Evolutionary conservation across 768 basidiomycete genomes (phyloP), one percentile per base, ranked within the genome.

Genomic region (Leccinum pellstonianum): DNA sequence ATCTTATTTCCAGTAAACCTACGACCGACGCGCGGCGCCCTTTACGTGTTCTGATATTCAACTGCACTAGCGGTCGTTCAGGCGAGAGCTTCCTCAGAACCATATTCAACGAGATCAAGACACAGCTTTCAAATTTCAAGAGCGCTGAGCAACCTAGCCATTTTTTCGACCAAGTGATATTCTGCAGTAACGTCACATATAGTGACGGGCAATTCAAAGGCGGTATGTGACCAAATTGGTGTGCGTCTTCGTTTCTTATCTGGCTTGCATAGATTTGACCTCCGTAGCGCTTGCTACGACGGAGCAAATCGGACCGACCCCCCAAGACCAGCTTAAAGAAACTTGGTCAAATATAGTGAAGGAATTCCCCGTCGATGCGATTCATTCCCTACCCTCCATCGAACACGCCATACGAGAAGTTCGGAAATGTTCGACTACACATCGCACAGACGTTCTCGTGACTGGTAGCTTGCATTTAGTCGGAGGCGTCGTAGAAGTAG

Each of bases 181-280:
- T 99, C 74, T 98, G 95, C 75, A 87, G 94, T 52, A 99, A 98
- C 72, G 90, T 97, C 33, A 99, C 97, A 0, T 99, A 96, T 68
- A 81, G 84, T 1, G 87, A 92, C 62, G 97, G 97, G 0, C 79
- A 81, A 33, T 98, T 86, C 71, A 98, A 98, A 77, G 90, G 91
- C 54, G 96, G 96, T 93, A 66, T 71, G 83, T 69, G 19, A 60
- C 35, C 17, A 33, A 11, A 15, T 46, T 5, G 21, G 15, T 52
- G 35, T 50, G 2, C 48, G 38, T 56, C 17, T 35, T 9, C 12
- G 21, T 23, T 19, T 59, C 29, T 55, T 52, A 11, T 46, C 19
- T 12, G 23, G 14, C 1, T 56, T 46, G 53, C 31, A 29, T 65
- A 97, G 96, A 99, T 73, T 76, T 98, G 43, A 88, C 88, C 14